Conservation (phyloP, 768 basidiomycete species). For the Chalciporus piperatus region DNA sequence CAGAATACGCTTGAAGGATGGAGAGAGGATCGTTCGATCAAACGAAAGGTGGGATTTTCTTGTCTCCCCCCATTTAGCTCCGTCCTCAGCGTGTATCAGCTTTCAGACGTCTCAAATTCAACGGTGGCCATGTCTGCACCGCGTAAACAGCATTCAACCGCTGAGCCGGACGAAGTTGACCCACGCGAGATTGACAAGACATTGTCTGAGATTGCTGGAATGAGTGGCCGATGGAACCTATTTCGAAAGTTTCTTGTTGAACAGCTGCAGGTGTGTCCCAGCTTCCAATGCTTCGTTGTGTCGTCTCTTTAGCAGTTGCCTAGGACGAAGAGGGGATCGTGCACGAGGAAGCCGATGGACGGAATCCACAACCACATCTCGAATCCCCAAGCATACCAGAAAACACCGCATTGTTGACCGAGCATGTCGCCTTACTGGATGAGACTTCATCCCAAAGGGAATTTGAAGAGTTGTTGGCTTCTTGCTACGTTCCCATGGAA, state of each 20-base stretch:
- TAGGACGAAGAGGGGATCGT: conserved; percentile 17
- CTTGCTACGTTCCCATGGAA: conserved; percentile 88
- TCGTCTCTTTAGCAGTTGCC: neutral
- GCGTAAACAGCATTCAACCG: conserved; percentile 30
- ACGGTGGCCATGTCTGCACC: conserved; percentile 30
- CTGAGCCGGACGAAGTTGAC: conserved; percentile 64
- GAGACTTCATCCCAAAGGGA: conserved; percentile 51
- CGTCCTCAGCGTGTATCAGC: conserved; percentile 29
- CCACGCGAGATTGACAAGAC: conserved; percentile 90
- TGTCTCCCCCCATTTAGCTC: conserved; percentile 1
- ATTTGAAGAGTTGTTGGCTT: conserved; percentile 64
- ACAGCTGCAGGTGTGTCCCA: conserved; percentile 54
- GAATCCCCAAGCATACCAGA: neutral
- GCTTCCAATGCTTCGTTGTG: neutral
- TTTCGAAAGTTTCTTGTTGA: conserved; percentile 86
- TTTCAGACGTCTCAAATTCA: conserved; percentile 47
- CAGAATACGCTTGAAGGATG: conserved; percentile 74
- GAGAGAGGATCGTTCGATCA: conserved; percentile 87
- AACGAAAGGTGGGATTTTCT: conserved; percentile 59
- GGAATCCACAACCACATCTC: neutral
- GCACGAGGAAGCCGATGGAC: conserved; percentile 7
- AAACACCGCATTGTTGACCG: neutral
- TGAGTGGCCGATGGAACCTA: conserved; percentile 89
- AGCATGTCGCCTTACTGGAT: conserved; percentile 35
- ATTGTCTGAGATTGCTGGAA: conserved; percentile 82